Evolutionary conservation across 306 rosid species (phyloP).

Genomic region (Abrus precatorius): DNA sequence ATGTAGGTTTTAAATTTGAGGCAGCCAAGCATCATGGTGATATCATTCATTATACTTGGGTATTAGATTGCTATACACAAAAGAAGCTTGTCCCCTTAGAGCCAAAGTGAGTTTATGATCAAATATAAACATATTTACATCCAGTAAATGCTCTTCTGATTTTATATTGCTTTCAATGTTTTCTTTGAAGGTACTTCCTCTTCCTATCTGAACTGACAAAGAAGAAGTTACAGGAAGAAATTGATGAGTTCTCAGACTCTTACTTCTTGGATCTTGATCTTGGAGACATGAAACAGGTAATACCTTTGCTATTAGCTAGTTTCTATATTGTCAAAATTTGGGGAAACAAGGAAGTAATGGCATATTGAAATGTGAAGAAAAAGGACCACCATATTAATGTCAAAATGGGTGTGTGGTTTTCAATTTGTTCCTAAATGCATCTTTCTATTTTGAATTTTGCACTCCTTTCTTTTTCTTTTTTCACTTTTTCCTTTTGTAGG

Average conservation of each 20-base stretch:
- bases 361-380: constrained; percentile 18
- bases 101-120: constrained; percentile 73
- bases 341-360: background rate
- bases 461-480: no score
- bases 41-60: constrained; percentile 83
- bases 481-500: background rate
- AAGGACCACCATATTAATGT: background rate
- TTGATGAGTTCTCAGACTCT: constrained; percentile 87
- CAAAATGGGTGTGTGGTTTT: background rate
- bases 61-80: constrained; percentile 76
- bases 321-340: background rate
- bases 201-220: constrained; percentile 74
- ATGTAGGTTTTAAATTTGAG: constrained; percentile 85
- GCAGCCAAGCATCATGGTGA: constrained; percentile 87
- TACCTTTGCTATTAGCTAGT: constrained; percentile 25
- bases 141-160: constrained; percentile 23
- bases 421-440: background rate
- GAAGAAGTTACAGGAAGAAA: constrained; percentile 83
- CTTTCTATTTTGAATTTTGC: background rate
- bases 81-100: constrained; percentile 73
- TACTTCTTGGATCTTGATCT: constrained; percentile 83
- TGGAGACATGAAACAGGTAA: constrained; percentile 81
- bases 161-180: constrained; percentile 44
- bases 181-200: constrained; percentile 73
- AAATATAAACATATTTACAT: constrained; percentile 38